Percentiles rank a stretch among this genome's conserved stretches.
phyloP scores from a whole-genome alignment of 1,139 yeast species.

The Geotrichum phurueaensis region DNA sequence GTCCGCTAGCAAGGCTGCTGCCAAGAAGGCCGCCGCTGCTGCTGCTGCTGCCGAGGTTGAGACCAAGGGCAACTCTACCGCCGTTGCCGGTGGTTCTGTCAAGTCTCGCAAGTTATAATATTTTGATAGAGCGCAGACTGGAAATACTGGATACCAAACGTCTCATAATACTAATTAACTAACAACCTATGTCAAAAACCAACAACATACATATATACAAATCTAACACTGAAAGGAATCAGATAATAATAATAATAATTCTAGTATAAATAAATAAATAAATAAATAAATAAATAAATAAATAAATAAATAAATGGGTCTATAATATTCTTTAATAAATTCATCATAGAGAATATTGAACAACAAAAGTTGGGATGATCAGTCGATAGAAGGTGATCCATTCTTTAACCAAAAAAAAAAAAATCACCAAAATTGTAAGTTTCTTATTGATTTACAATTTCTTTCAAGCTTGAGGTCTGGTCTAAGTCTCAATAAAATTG shows the following conservation, averaged over 20 bases:
- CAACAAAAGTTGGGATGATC: background rate
- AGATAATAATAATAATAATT: background rate
- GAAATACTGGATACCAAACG: background rate
- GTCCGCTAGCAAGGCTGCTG: constrained; percentile 13
- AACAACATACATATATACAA: too few relatives aligned
- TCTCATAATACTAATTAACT: too few relatives aligned
- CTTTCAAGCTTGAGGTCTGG: too few relatives aligned
- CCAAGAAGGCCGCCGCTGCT: constrained; percentile 25
- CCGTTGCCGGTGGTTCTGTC: constrained; percentile 20
- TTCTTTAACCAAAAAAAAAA: too few relatives aligned
- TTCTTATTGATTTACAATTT: too few relatives aligned
- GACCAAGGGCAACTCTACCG: constrained; percentile 18
- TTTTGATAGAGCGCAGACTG: background rate
- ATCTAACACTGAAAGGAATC: background rate
- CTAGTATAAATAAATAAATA: too few relatives aligned
- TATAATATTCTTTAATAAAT: background rate
- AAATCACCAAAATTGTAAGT: too few relatives aligned
- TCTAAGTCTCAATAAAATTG: too few relatives aligned
- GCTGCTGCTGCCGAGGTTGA: constrained; percentile 16
- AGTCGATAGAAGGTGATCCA: background rate
- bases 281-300: too few relatives aligned
- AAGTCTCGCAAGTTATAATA: constrained; percentile 16
- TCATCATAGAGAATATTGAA: background rate
- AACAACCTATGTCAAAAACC: too few relatives aligned
- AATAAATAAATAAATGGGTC: background rate